phyloP scores from a whole-genome alignment of 108 stramenopile species.

The Chaetoceros tenuissimus region DNA sequence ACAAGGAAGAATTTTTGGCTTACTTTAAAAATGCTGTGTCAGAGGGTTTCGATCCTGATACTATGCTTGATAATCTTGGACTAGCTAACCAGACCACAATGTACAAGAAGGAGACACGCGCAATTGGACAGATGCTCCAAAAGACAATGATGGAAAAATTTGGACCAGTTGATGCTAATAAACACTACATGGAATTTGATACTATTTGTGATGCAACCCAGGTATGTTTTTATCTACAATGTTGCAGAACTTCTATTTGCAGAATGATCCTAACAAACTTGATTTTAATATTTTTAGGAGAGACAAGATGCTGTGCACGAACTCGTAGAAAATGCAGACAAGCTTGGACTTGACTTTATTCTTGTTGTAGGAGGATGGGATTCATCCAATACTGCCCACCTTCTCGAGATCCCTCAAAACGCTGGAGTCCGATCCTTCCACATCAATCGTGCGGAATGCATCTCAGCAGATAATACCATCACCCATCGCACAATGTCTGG shows the following conservation, averaged over 20 bases:
- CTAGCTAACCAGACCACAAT: slow-evolving; percentile 97
- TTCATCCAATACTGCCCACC: slow-evolving; percentile 94
- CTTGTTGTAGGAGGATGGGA: slow-evolving; percentile 95
- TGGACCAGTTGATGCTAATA: slow-evolving; percentile 66
- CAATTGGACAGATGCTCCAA: slow-evolving; percentile 89
- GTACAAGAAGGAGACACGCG: slow-evolving; percentile 97
- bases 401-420: slow-evolving; percentile 86
- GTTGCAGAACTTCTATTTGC: no score
- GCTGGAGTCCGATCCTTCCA: slow-evolving; percentile 83
- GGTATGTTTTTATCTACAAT: no score
- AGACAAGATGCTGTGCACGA: slow-evolving; percentile 94
- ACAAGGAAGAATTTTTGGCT: slow-evolving; percentile 81
- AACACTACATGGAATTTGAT: slow-evolving; percentile 92
- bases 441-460: slow-evolving; percentile 88
- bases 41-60: slow-evolving; percentile 94
- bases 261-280: no score
- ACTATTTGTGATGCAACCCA: slow-evolving; percentile 98
- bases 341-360: slow-evolving; percentile 84
- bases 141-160: slow-evolving; percentile 86
- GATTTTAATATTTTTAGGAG: no score
- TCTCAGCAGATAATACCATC: slow-evolving; percentile 82
- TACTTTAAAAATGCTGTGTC: slow-evolving; percentile 87
- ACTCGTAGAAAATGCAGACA: slow-evolving; percentile 66
- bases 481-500: slow-evolving; percentile 75
- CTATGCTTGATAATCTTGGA: slow-evolving; percentile 87